These are phyloP conservation scores for Graphilbum sp. DNA, from an alignment of 2,329 filamentous ascomycete species.

Conservation along the genomic window DNA sequence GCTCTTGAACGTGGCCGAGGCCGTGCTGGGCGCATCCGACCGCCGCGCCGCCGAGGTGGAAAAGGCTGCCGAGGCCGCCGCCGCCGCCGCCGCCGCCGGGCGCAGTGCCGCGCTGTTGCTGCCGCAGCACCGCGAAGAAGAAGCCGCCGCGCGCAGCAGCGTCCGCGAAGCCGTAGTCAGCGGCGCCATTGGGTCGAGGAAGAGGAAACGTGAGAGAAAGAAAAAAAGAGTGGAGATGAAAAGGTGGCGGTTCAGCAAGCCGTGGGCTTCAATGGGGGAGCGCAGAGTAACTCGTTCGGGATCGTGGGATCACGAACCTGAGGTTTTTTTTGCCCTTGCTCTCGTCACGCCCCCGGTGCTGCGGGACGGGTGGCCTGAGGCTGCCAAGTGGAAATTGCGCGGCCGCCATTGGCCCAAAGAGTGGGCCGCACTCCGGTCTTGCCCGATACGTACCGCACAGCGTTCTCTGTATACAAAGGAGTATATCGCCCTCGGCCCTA, in stretches of 20 bases:
- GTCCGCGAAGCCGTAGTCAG: constrained; percentile 52
- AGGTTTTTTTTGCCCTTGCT: constrained; percentile 28
- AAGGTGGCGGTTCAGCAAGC: too few relatives aligned
- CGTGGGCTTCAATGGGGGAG: too few relatives aligned
- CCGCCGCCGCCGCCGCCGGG: constrained; percentile 27
- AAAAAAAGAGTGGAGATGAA: background rate
- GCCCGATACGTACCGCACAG: constrained; percentile 5
- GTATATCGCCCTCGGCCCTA: too few relatives aligned
- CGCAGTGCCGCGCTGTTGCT: constrained; percentile 22
- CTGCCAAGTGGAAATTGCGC: constrained; percentile 8
- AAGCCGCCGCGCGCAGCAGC: constrained; percentile 46
- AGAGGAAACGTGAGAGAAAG: background rate
- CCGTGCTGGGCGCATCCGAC: constrained; percentile 22
- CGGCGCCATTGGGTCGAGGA: constrained; percentile 38
- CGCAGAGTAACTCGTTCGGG: too few relatives aligned
- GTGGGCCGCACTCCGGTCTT: constrained; percentile 7
- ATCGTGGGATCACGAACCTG: constrained; percentile 13
- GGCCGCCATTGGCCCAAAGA: constrained; percentile 6
- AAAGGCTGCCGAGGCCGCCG: constrained; percentile 14
- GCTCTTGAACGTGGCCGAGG: constrained; percentile 35
- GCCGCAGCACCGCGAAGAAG: constrained; percentile 8
- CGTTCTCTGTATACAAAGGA: background rate
- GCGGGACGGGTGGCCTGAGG: constrained; percentile 5
- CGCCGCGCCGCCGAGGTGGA: constrained; percentile 29
- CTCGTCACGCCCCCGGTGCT: too few relatives aligned